Base-by-base conservation (phyloP, 1,139 yeast species). In the Geotrichum reessii region DNA sequence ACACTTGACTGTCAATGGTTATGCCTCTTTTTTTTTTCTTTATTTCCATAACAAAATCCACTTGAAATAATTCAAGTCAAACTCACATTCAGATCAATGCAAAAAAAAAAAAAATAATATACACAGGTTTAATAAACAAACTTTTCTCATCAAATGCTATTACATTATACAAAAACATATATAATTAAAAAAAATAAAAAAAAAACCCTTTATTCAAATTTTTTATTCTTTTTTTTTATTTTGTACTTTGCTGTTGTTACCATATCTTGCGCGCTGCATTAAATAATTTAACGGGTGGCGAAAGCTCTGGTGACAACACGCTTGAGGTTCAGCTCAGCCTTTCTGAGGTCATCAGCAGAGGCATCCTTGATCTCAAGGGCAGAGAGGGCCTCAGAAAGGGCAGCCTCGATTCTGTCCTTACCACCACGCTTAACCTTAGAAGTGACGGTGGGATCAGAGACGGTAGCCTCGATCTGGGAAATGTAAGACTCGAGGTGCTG, bases 241-340 rank as follows among this genome's bases (percentile, higher is more conserved):
- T 14, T 37, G n/a, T 37, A 25, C n/a, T 37, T 37, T 37, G 42
- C n/a, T 37, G 42, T 37, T 37, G n/a, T 37, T 37, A 37, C 42
- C 42, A 37, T 37, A 37, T n/a, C 42, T 14, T 37, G 42, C 42
- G 42, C 37, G 37, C 37, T 37, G 42, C 17, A 19, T 37, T 37
- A 37, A 37, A 37, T 12, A 37, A 46, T 17, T 86, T 89, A 91
- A 86, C 97, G 97, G 79, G 97, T 85, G 73, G 97, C 87, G 91
- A 91, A 89, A 79, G 98, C 98, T 85, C 91, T 93, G 84, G 97
- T 92, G 78, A 91, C 97, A 77, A 95, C 97, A 82, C 99, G 88
- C 91, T 93, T 93, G 79, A 93, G 89, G 79, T 92, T 86, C 78
- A 95, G 90, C 85, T 93, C 99, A 76, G 99, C 99, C 87, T 90